phyloP scores from a whole-genome alignment of 108 stramenopile species.

The Ochromonas danica region DNA sequence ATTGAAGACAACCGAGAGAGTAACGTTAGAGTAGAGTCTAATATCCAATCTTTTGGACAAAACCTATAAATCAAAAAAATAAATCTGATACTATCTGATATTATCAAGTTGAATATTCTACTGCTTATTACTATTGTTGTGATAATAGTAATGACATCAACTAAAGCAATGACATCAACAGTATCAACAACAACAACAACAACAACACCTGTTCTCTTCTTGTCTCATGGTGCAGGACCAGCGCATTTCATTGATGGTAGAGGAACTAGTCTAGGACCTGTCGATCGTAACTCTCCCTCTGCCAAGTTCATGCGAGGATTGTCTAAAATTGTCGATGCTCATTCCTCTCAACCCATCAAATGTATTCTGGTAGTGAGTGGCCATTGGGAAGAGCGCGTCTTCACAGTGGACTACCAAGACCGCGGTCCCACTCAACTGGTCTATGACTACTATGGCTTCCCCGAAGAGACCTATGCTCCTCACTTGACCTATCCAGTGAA shows the following conservation, averaged over 20 bases:
- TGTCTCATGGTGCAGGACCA: background rate
- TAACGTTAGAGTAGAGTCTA: too few species aligned
- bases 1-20: too few species aligned
- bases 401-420: background rate
- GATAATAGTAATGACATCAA: too few species aligned
- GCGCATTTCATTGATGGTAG: background rate
- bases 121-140: too few species aligned
- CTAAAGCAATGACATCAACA: too few species aligned
- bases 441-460: constrained; percentile 27
- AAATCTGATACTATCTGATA: too few species aligned
- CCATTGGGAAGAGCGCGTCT: background rate
- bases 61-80: too few species aligned
- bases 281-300: background rate
- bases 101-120: too few species aligned
- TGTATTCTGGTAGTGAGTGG: constrained; percentile 1
- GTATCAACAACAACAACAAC: background rate
- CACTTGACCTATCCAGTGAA: background rate
- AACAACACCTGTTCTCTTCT: background rate
- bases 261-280: background rate
- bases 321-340: background rate
- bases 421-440: background rate
- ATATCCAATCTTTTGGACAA: too few species aligned
- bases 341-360: background rate
- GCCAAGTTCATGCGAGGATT: background rate
- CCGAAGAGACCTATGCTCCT: constrained; percentile 18